Percentiles rank a stretch among this genome's conserved stretches.
Conservation (phyloP, 805 yeast genomes). For the Nakazawaea peltata region DNA sequence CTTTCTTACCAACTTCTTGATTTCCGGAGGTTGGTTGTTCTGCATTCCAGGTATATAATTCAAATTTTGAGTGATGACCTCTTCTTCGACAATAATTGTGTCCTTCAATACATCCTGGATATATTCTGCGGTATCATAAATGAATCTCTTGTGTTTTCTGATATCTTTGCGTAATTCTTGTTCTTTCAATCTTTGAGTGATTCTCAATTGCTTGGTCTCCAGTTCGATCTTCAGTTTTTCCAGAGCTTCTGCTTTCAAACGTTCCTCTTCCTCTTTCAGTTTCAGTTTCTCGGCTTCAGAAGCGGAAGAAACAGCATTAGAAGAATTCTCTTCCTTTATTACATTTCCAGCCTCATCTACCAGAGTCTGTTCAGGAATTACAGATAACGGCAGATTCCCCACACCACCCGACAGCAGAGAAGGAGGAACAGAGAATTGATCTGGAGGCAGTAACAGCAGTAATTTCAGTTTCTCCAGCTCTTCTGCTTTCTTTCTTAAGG, state of each 20-base stretch:
- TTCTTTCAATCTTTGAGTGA: conserved; percentile 1
- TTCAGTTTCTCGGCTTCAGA: background rate
- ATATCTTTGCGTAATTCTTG: conserved; percentile 4
- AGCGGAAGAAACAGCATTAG: background rate
- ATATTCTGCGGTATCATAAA: conserved; percentile 1
- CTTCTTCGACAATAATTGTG: conserved; percentile 8
- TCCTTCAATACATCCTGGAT: conserved; percentile 3
- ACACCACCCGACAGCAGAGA: background rate
- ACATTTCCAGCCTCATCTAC: background rate
- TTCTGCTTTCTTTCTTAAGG: background rate
- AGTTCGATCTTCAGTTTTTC: background rate
- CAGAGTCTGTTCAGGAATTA: too few relatives aligned
- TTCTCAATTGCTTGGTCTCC: conserved; percentile 3
- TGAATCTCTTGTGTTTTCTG: conserved; percentile 8
- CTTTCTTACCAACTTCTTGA: conserved; percentile 30
- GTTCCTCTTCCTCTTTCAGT: background rate
- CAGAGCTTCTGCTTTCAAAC: too few relatives aligned
- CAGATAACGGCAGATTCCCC: background rate
- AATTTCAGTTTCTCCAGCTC: background rate
- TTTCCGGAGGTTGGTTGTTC: conserved; percentile 9
- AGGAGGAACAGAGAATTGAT: background rate
- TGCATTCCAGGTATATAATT: conserved; percentile 4
- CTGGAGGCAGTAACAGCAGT: background rate
- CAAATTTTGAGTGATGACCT: conserved; percentile 9
- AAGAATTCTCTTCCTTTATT: background rate